Percentiles rank a stretch among this genome's conserved stretches.
These are phyloP conservation scores for Chionographis japonica DNA, from an alignment of 106 monocot species.

Conservation along the genomic window DNA sequence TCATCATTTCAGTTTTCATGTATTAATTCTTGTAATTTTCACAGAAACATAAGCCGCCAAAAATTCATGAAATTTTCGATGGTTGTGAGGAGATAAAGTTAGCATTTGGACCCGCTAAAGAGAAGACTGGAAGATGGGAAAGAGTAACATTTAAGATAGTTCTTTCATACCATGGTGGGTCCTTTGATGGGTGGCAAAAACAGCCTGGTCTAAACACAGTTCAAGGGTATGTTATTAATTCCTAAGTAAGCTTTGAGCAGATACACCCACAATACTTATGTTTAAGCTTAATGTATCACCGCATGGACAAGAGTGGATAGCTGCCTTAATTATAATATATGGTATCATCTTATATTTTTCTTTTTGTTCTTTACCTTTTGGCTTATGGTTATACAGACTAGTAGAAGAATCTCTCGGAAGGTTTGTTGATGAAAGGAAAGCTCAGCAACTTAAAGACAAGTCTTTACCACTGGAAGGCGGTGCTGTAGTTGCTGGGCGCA, in stretches of 20 bases:
- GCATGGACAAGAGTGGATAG: neutral
- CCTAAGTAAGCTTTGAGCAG: neutral
- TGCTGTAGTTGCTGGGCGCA: constrained; percentile 80
- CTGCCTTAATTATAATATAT: neutral
- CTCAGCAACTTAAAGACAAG: constrained; percentile 53
- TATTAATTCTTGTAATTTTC: neutral
- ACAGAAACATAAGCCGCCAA: constrained; percentile 14
- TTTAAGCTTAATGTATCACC: neutral
- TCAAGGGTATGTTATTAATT: constrained; percentile 52
- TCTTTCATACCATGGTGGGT: constrained; percentile 70
- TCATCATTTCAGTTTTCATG: neutral
- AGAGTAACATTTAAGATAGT: constrained; percentile 74
- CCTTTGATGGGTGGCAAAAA: constrained; percentile 98
- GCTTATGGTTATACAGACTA: constrained; percentile 31
- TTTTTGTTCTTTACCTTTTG: neutral
- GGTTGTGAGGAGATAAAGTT: constrained; percentile 4
- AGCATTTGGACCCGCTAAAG: constrained; percentile 7
- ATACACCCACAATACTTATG: neutral
- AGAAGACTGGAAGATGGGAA: constrained; percentile 64
- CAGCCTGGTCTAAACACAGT: constrained; percentile 89
- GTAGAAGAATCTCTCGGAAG: constrained; percentile 73
- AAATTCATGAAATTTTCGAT: constrained; percentile 8
- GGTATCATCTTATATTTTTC: neutral
- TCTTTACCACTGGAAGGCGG: constrained; percentile 77
- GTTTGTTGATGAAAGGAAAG: constrained; percentile 89